Conservation (phyloP, 2,329 filamentous ascomycete species). For the Fusarium sp. region DNA sequence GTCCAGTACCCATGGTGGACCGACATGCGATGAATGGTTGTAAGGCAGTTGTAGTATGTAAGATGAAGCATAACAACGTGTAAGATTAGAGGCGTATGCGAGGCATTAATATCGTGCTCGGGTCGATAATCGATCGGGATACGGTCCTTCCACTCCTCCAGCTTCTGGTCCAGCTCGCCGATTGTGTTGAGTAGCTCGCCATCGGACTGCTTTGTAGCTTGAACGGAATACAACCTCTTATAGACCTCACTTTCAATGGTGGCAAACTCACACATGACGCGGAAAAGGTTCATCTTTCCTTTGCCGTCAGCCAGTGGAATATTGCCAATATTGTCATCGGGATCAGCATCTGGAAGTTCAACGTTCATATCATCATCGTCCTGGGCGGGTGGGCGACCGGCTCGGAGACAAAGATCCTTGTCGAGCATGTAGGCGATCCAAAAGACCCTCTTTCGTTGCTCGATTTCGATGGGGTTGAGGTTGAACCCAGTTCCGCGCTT, state of each 20-base stretch:
- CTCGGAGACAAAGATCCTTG: slow-evolving; percentile 74
- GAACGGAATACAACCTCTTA: slow-evolving; percentile 91
- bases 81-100: slow-evolving; percentile 92
- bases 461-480: slow-evolving; percentile 91
- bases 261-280: slow-evolving; percentile 91
- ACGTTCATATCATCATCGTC: slow-evolving; percentile 90
- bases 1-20: slow-evolving; percentile 99
- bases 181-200: slow-evolving; percentile 96
- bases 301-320: slow-evolving; percentile 91
- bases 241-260: slow-evolving; percentile 96
- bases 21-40: slow-evolving; percentile 98
- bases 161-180: slow-evolving; percentile 88
- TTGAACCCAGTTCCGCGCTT: slow-evolving; percentile 95
- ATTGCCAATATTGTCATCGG: slow-evolving; percentile 92
- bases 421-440: slow-evolving; percentile 78
- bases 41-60: slow-evolving; percentile 97
- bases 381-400: slow-evolving; percentile 72
- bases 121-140: slow-evolving; percentile 98
- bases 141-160: slow-evolving; percentile 96
- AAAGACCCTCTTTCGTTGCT: slow-evolving; percentile 81
- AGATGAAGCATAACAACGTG: slow-evolving; percentile 97
- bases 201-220: slow-evolving; percentile 90
- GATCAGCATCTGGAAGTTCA: slow-evolving; percentile 91
- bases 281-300: slow-evolving; percentile 94
- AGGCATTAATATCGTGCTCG: slow-evolving; percentile 94